These are phyloP conservation scores for Monilinia vaccinii-corymbosi DNA, from an alignment of 2,329 filamentous ascomycete species.

Conservation along the genomic window DNA sequence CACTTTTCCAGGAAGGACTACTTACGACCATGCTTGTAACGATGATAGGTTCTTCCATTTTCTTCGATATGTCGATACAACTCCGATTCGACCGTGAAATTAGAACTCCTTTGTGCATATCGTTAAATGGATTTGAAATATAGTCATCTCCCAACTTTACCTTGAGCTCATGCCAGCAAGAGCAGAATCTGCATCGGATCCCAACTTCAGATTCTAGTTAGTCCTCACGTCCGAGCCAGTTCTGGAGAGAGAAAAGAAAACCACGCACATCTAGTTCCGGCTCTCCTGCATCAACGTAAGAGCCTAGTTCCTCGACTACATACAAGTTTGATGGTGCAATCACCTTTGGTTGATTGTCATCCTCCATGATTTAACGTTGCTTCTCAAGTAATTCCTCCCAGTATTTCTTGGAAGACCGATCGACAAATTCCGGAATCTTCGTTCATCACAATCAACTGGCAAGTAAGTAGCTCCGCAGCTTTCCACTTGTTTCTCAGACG, in stretches of 20 bases:
- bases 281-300: not conserved
- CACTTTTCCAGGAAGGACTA: not conserved
- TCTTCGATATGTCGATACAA: conserved; percentile 5
- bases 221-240: not conserved
- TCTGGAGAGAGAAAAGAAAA: no score
- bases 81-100: not conserved
- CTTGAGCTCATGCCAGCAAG: conserved; percentile 1
- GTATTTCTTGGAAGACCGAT: not conserved
- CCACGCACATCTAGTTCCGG: not conserved
- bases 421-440: not conserved
- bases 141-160: not conserved
- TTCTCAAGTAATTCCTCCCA: not conserved
- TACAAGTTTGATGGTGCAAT: not conserved
- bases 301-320: not conserved
- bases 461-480: not conserved
- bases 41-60: conserved; percentile 9
- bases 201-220: not conserved
- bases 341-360: not conserved
- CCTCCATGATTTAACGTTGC: not conserved
- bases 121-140: not conserved
- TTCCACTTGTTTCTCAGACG: not conserved
- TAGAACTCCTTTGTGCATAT: not conserved
- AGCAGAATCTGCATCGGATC: not conserved
- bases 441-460: not conserved
- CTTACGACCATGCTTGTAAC: conserved; percentile 5